Percentiles rank a stretch among this genome's conserved stretches.
phyloP scores from a whole-genome alignment of 129 eudicot species.

The Flaveria linearis region DNA sequence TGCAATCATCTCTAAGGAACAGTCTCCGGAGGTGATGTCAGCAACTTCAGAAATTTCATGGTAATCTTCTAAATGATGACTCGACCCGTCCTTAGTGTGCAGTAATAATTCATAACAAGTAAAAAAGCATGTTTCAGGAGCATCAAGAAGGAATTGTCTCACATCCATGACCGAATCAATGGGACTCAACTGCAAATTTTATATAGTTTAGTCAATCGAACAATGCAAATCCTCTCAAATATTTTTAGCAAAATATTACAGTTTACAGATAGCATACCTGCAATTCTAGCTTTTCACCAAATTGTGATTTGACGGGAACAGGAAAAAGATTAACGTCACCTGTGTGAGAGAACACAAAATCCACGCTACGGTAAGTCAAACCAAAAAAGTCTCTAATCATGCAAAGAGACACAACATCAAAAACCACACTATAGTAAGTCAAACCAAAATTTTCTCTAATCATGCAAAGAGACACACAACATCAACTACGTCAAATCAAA shows the following conservation, averaged over 20 bases:
- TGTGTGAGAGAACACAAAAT: slow-evolving; percentile 31
- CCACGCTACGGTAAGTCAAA: slow-evolving; percentile 5
- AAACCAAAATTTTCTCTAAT: slow-evolving; percentile 3
- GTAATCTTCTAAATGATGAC: slow-evolving; percentile 84
- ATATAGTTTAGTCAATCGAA: slow-evolving; percentile 7
- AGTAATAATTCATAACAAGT: slow-evolving; percentile 87
- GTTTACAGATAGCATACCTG: slow-evolving; percentile 54
- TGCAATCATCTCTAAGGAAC: slow-evolving; percentile 88
- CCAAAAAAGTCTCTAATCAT: neutral
- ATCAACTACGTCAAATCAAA: slow-evolving; percentile 2
- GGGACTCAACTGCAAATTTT: slow-evolving; percentile 75
- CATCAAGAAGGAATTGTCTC: slow-evolving; percentile 96
- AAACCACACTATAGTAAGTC: neutral
- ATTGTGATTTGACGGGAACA: slow-evolving; percentile 81
- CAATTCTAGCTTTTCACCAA: slow-evolving; percentile 85
- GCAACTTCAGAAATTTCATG: slow-evolving; percentile 95
- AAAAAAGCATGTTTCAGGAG: slow-evolving; percentile 84
- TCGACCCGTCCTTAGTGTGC: slow-evolving; percentile 78
- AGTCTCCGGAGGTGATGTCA: slow-evolving; percentile 79
- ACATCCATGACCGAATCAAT: slow-evolving; percentile 99
- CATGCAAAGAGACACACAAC: neutral
- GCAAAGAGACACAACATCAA: neutral
- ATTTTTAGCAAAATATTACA: neutral
- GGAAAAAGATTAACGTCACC: slow-evolving; percentile 85
- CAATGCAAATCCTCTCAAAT: neutral